Evolutionary conservation across 495 filamentous ascomycete genomes (phyloP), one percentile per base, ranked within the genome.

Genomic region (Parachaetomium inaequale): DNA sequence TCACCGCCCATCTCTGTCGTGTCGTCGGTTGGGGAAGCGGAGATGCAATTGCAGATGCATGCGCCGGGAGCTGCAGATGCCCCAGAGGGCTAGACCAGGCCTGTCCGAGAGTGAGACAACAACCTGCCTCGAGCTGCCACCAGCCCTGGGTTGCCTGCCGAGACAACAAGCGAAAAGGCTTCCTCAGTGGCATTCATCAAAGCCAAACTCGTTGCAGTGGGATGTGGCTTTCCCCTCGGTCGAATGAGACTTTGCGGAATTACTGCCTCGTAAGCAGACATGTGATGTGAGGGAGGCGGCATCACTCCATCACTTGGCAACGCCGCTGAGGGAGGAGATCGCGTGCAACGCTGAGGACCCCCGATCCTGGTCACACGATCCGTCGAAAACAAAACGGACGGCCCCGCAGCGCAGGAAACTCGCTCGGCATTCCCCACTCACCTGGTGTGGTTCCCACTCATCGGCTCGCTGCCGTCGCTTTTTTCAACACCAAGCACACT

Each of bases 291-390:
- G 2, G 17, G 34, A 55, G n/a, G n/a, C n/a, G n/a, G n/a, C n/a
- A n/a, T n/a, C n/a, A n/a, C n/a, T n/a, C n/a, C n/a, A n/a, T n/a
- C n/a, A n/a, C n/a, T 26, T 55, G 53, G 36, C 34, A 2, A 21
- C 17, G 28, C 21, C 21, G 36, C 15, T 55, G 53, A 42, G 15
- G 19, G 7, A 1, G 34, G 19, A 4, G 14, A 40, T 42, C 38
- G 36, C 38, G 25, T 38, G 52, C 21, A 43, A 42, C 36, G 4
- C 53, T 28, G 7, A 17, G 8, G n/a, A 49, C 26, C 29, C 59
- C 40, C 42, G 29, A 56, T 56, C 52, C 60, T 17, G 31, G 60
- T 62, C 60, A 62, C 53, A 56, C 60, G 60, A 62, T 56, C n/a
- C 60, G 42, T 11, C 38, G 34, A 46, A 43, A 47, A 26, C 55